Percentiles rank a stretch among this genome's conserved stretches.
phyloP scores from a whole-genome alignment of 805 yeast genomes.

The Phaffomyces thermotolerans region DNA sequence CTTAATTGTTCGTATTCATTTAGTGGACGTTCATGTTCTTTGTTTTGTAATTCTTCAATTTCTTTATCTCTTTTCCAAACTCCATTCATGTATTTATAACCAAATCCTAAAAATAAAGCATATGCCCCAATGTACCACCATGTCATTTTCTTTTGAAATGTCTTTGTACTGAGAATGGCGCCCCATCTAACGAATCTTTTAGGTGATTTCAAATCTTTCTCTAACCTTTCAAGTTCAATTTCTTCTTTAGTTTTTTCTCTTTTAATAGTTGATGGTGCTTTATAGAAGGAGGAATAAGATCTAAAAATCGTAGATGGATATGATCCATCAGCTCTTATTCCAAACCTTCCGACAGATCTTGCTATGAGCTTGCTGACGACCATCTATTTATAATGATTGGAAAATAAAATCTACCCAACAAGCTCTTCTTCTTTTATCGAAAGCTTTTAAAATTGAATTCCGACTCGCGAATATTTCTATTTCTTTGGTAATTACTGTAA shows the following conservation, averaged over 20 bases:
- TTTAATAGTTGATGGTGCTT: constrained; percentile 16
- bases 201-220: constrained; percentile 28
- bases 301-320: background rate
- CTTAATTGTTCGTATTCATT: constrained; percentile 61
- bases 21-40: constrained; percentile 28
- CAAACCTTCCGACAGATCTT: too few species aligned
- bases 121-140: constrained; percentile 57
- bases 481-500: too few species aligned
- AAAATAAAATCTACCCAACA: too few species aligned
- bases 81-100: constrained; percentile 60
- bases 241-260: constrained; percentile 26
- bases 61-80: constrained; percentile 60
- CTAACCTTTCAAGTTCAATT: constrained; percentile 25
- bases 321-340: too few species aligned
- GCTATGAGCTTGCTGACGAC: too few species aligned
- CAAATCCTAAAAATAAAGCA: constrained; percentile 46
- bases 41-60: constrained; percentile 33
- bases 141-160: constrained; percentile 57
- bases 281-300: constrained; percentile 15
- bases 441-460: too few species aligned
- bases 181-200: constrained; percentile 41
- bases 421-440: too few species aligned
- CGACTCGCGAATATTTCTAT: too few species aligned
- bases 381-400: too few species aligned
- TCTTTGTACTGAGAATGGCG: constrained; percentile 44